These are phyloP conservation scores for Corymbia maculata DNA, from an alignment of 345 rosid genomes.

Conservation along the genomic window DNA sequence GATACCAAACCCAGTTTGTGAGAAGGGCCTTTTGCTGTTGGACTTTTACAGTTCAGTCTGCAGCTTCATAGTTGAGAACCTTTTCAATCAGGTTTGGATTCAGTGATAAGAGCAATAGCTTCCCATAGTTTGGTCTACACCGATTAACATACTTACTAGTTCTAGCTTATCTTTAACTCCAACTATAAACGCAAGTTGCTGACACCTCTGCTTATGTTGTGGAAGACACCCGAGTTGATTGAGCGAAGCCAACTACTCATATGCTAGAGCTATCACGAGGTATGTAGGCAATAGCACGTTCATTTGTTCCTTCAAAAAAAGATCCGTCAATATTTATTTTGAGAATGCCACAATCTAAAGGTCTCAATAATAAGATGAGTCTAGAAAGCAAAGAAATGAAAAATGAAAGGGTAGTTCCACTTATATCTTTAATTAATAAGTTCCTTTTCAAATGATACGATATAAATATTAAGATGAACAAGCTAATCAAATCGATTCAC, in stretches of 20 bases:
- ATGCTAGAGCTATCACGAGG: not conserved
- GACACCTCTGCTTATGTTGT: not conserved
- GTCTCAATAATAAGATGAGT: not conserved
- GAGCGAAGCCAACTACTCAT: not conserved
- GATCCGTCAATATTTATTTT: not conserved
- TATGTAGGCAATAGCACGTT: not conserved
- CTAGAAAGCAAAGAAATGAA: not conserved
- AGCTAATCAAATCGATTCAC: not conserved
- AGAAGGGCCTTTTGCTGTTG: not conserved
- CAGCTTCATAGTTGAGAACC: not conserved
- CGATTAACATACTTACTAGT: not conserved
- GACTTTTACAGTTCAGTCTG: not conserved
- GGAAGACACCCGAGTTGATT: not conserved
- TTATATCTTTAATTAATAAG: not conserved
- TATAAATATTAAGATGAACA: not conserved
- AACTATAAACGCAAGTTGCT: not conserved
- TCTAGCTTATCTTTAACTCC: not conserved
- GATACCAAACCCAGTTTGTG: not conserved
- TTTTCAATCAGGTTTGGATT: not conserved
- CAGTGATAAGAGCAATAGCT: not conserved
- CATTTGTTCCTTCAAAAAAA: not conserved
- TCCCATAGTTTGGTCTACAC: not conserved
- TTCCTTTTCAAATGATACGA: not conserved
- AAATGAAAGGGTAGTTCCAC: not conserved
- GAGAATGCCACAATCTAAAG: not conserved